phyloP scores from a whole-genome alignment of 306 rosid genomes.

The Crataegus laevigata region DNA sequence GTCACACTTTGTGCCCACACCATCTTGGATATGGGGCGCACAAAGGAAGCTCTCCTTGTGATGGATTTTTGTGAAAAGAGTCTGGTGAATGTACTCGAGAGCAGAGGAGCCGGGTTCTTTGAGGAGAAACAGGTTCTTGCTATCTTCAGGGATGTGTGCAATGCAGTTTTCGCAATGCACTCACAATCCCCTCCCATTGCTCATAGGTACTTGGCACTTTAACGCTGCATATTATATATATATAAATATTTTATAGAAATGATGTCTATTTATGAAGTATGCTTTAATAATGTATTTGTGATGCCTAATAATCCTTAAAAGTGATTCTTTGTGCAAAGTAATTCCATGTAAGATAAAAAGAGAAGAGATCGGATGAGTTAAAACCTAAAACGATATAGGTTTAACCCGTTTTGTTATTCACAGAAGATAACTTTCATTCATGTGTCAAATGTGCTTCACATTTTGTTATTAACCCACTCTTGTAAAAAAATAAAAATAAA shows the following conservation, averaged over 20 bases:
- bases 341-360: neutral
- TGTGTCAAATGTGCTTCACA: too few relatives aligned
- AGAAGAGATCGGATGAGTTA: neutral
- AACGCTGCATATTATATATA: neutral
- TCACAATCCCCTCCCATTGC: conserved; percentile 89
- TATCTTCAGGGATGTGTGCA: conserved; percentile 87
- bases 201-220: conserved; percentile 57
- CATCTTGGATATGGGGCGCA: conserved; percentile 85
- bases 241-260: neutral
- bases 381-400: too few relatives aligned
- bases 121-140: conserved; percentile 76
- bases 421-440: too few relatives aligned
- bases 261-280: neutral
- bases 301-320: neutral
- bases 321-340: neutral
- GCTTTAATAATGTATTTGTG: neutral
- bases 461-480: neutral
- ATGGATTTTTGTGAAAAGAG: conserved; percentile 94
- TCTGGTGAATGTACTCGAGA: conserved; percentile 80
- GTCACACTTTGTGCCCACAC: conserved; percentile 76
- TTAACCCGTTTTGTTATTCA: too few relatives aligned
- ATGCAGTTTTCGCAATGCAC: conserved; percentile 94
- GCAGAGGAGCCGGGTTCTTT: conserved; percentile 77
- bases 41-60: conserved; percentile 85
- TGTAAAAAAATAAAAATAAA: too few relatives aligned